These are phyloP conservation scores for Mrakia frigida DNA, from an alignment of 768 basidiomycete genomes.

Conservation along the genomic window DNA sequence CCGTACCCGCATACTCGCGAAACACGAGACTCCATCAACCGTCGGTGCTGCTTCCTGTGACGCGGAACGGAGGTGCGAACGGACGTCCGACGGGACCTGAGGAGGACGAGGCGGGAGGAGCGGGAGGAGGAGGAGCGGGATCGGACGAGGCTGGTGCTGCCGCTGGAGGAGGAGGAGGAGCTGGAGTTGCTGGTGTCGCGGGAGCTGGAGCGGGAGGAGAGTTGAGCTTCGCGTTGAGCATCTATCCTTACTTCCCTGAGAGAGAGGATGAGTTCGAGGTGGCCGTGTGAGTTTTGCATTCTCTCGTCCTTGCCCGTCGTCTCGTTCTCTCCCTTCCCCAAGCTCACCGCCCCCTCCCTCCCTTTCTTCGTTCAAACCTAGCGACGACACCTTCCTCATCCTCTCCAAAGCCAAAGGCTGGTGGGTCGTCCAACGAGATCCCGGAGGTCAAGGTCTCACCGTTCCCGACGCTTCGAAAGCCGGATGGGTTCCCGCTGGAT, in stretches of 20 bases:
- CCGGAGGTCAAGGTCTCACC: conserved; percentile 61
- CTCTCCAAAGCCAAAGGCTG: conserved; percentile 91
- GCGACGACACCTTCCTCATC: conserved; percentile 90
- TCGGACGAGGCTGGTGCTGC: neutral
- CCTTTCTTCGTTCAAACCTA: conserved; percentile 40
- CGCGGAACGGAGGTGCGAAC: conserved; percentile 5
- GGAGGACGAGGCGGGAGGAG: neutral
- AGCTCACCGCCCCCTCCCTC: neutral
- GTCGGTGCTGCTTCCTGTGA: conserved; percentile 5
- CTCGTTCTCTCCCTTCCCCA: neutral
- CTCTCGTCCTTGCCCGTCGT: neutral
- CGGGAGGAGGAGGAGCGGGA: neutral
- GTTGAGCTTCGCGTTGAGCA: conserved; percentile 42
- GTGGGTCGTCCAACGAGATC: conserved; percentile 98
- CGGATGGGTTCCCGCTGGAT: conserved; percentile 97
- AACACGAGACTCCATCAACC: conserved; percentile 14
- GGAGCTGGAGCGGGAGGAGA: neutral
- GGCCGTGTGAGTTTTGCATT: conserved; percentile 63
- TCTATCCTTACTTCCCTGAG: conserved; percentile 98
- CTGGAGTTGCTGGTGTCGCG: neutral
- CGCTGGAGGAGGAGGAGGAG: neutral
- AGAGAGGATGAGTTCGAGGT: conserved; percentile 99
- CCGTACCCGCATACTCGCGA: conserved; percentile 7
- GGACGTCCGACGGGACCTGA: neutral
- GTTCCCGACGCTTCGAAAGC: conserved; percentile 65